Conservation (phyloP, 2,329 filamentous ascomycete species). For the Domatiomyces catenatus region DNA sequence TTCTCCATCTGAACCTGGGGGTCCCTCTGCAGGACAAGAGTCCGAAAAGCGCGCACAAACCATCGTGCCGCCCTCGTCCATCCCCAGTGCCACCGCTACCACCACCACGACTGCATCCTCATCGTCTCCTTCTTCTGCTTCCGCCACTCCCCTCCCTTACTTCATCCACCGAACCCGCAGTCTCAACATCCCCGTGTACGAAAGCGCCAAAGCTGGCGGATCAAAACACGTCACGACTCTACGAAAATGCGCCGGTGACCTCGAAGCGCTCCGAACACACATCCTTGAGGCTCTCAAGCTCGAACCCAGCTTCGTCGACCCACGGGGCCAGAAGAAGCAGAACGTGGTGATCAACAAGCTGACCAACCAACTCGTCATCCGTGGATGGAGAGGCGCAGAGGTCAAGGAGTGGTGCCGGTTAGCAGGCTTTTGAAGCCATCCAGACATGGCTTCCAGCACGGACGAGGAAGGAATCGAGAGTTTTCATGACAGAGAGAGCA, state of each 20-base stretch:
- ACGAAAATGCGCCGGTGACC: constrained; percentile 64
- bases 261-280: constrained; percentile 46
- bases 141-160: constrained; percentile 42
- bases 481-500: not conserved
- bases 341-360: constrained; percentile 39
- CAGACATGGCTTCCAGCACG: too few relatives aligned
- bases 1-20: not conserved
- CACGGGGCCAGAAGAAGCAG: constrained; percentile 19
- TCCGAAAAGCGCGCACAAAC: constrained; percentile 5
- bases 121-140: constrained; percentile 20
- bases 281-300: constrained; percentile 45
- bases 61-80: constrained; percentile 14
- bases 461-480: not conserved
- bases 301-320: constrained; percentile 28
- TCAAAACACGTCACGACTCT: constrained; percentile 60
- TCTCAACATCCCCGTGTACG: constrained; percentile 63
- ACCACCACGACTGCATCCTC: constrained; percentile 14
- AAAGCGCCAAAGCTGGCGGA: constrained; percentile 56
- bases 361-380: constrained; percentile 61
- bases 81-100: constrained; percentile 17
- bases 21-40: constrained; percentile 2
- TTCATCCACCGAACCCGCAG: constrained; percentile 56
- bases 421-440: constrained; percentile 18
- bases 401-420: constrained; percentile 16
- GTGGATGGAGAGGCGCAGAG: constrained; percentile 35